Evolutionary conservation across 331 rosid genomes (phyloP).

Genomic region (Rosa hybrid): DNA sequence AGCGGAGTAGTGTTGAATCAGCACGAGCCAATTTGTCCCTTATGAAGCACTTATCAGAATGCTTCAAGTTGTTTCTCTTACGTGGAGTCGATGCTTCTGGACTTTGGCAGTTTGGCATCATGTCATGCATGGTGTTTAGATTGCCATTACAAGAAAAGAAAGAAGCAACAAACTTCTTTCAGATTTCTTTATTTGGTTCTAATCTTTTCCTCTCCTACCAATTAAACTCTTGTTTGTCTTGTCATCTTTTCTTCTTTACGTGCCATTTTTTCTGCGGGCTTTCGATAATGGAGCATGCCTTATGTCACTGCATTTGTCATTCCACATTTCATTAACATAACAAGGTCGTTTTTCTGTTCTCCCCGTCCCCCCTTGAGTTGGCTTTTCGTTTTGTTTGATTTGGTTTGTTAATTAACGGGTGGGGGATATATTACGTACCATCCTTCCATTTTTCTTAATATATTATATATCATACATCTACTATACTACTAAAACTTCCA

Average conservation of each 20-base stretch:
- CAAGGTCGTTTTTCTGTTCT: background rate
- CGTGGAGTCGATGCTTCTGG: background rate
- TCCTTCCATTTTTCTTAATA: background rate
- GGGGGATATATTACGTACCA: background rate
- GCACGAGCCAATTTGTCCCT: background rate
- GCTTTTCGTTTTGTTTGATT: background rate
- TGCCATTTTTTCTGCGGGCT: background rate
- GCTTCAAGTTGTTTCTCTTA: background rate
- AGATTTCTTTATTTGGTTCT: background rate
- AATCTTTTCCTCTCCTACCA: background rate
- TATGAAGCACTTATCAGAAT: background rate
- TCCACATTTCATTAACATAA: background rate
- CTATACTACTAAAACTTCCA: background rate
- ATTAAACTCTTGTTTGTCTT: conserved; percentile 5
- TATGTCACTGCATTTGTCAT: background rate
- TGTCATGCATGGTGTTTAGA: background rate
- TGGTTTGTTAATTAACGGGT: background rate
- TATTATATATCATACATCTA: background rate
- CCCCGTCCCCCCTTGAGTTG: background rate
- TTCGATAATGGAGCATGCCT: conserved; percentile 3
- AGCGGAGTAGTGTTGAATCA: background rate
- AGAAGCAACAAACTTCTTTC: background rate
- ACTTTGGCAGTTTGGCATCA: background rate
- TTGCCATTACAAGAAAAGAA: background rate
- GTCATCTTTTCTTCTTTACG: conserved; percentile 6